Evolutionary conservation across 345 rosid genomes (phyloP), one percentile per base, ranked within the genome.

Genomic region (Gossypium raimondii): DNA sequence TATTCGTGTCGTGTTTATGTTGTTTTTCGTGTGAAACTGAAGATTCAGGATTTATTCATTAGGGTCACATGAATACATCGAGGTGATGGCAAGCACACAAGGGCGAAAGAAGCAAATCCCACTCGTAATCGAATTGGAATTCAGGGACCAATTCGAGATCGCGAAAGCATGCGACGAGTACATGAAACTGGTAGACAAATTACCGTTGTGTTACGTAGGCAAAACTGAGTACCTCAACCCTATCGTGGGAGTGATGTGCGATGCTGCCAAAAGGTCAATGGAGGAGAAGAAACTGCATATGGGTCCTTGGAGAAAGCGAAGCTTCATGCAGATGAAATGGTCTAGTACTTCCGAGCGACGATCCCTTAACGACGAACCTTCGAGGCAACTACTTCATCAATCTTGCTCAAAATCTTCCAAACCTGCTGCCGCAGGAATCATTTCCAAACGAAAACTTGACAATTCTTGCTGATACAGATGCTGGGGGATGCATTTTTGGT

Each of bases 311-410:
- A 70, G 89, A 41, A 86, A 80, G 79, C 77, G 77, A 50, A 75
- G 86, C 72, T 84, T 86, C 82, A 82, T 84, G 85, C 84, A 86
- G 67, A 86, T 84, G 89, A 84, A 86, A 82, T 86, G 89, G 87
- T 84, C 89, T 0, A 53, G 18, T 57, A 57, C 79, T 25, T 60
- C 69, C 2, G 66, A 53, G 7, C 2, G 63, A 24, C 9, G 38
- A 24, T 24, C 63, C 63, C 9, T 59, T 9, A 20, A 18, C 27
- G 63, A 59, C 11, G 60, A 56, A 7, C 41, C 67, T 5, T 14
- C 71, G 2, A 68, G 43, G 55, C 74, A 79, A 44, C 18, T 43
- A 11, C 11, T 43, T 11, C 77, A 67, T 43, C 65, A 61, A 2
- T 20, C 52, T 56, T 59, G 73, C 78, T 45, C 71, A n/a, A 77